Percentiles rank a stretch among this genome's conserved stretches.
phyloP scores from a whole-genome alignment of 441 rosid species.

The Erodium chrysanthum region DNA sequence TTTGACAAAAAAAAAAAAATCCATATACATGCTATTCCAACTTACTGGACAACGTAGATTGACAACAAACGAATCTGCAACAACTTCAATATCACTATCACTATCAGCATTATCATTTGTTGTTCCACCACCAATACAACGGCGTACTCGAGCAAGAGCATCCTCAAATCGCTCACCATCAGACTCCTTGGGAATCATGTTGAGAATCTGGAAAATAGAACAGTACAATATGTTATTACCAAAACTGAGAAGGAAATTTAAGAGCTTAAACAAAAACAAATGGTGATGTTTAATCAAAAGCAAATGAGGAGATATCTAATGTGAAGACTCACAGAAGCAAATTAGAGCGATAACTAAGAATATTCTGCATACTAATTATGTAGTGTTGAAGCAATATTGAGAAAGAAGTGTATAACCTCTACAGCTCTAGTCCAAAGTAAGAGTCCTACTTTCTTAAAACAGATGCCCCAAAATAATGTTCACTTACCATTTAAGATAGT shows the following conservation, averaged over 20 bases:
- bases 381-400: background rate
- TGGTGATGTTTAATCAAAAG: background rate
- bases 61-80: constrained; percentile 71
- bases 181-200: constrained; percentile 69
- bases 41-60: constrained; percentile 97
- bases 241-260: background rate
- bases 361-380: background rate
- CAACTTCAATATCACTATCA: constrained; percentile 97
- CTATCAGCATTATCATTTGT: constrained; percentile 73
- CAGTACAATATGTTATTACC: constrained; percentile 11
- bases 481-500: background rate
- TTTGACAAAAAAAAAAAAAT: background rate
- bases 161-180: constrained; percentile 80
- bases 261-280: background rate
- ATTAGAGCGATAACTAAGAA: background rate
- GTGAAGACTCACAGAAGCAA: background rate
- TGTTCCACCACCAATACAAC: constrained; percentile 84
- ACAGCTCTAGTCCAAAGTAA: background rate
- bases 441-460: background rate
- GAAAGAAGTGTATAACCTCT: background rate
- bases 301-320: background rate
- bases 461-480: background rate
- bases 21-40: constrained; percentile 7
- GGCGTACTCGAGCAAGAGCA: constrained; percentile 80
- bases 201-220: constrained; percentile 49